Conservation (phyloP, 495 filamentous ascomycete species). For the Aspergillus incahuasiensis region DNA sequence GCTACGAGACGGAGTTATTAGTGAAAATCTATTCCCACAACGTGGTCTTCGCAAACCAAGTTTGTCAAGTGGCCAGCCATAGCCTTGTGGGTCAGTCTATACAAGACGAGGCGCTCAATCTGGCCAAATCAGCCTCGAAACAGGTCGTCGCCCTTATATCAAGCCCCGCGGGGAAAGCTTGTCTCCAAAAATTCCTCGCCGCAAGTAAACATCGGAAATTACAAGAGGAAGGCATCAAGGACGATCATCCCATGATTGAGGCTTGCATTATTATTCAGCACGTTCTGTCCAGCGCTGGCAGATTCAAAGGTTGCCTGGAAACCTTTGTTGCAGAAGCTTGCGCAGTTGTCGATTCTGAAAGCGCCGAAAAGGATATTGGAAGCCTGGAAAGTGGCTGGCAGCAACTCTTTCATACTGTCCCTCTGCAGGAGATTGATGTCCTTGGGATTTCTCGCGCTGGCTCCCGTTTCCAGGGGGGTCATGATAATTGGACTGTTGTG, state of each 20-base stretch:
- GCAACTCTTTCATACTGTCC: conserved; percentile 67
- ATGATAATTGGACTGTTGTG: conserved; percentile 71
- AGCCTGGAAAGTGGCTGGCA: conserved; percentile 69
- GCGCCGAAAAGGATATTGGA: conserved; percentile 41
- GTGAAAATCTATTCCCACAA: conserved; percentile 31
- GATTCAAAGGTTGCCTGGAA: conserved; percentile 25
- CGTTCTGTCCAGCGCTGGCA: conserved; percentile 44
- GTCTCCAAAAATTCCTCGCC: conserved; percentile 58
- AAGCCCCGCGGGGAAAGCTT: conserved; percentile 36
- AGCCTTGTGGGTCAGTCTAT: conserved; percentile 24
- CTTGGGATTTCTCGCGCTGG: conserved; percentile 57
- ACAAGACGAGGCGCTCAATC: conserved; percentile 20
- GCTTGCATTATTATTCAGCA: conserved; percentile 64
- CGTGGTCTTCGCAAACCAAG: conserved; percentile 38
- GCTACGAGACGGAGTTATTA: conserved; percentile 15
- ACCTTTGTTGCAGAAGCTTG: conserved; percentile 51
- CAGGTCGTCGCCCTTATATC: conserved; percentile 39
- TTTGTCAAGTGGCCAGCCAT: conserved; percentile 39
- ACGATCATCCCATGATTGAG: conserved; percentile 53
- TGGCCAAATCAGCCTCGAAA: conserved; percentile 29
- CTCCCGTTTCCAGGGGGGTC: conserved; percentile 43
- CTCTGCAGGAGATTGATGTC: conserved; percentile 70
- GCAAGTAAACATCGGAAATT: conserved; percentile 49
- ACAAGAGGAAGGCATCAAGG: conserved; percentile 63
- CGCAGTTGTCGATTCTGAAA: neutral